Percentiles rank a stretch among this genome's conserved stretches.
Evolutionary conservation across 2,329 filamentous ascomycete species (phyloP).

Genomic region (Exutisphaerella laricina): DNA sequence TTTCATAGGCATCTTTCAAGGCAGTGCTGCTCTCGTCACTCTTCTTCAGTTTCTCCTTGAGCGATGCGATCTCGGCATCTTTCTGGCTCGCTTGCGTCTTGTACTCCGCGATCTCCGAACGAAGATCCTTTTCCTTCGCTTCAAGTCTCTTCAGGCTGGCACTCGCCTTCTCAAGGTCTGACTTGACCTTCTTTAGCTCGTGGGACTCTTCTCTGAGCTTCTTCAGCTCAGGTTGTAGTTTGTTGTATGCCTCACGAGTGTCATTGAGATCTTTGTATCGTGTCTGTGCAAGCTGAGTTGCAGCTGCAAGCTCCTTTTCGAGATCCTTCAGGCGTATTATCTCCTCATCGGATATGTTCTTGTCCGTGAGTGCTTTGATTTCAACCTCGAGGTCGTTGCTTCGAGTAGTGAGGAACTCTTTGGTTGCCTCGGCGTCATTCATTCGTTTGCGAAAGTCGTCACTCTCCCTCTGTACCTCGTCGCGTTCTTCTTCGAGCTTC

Average conservation of each 20-base stretch:
- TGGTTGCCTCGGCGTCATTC: slow-evolving; percentile 27
- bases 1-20: slow-evolving; percentile 72
- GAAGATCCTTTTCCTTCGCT: slow-evolving; percentile 73
- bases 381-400: slow-evolving; percentile 55
- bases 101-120: slow-evolving; percentile 63
- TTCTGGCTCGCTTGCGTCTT: slow-evolving; percentile 67
- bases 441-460: slow-evolving; percentile 18
- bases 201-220: slow-evolving; percentile 70
- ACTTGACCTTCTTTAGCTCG: slow-evolving; percentile 66
- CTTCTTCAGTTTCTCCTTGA: slow-evolving; percentile 72
- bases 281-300: slow-evolving; percentile 77
- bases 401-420: slow-evolving; percentile 21
- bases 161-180: slow-evolving; percentile 61
- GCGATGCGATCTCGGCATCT: slow-evolving; percentile 67
- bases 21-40: slow-evolving; percentile 67
- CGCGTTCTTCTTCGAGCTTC: slow-evolving; percentile 25
- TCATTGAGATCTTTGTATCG: slow-evolving; percentile 85
- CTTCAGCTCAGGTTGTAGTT: slow-evolving; percentile 79
- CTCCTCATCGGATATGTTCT: slow-evolving; percentile 48
- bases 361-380: slow-evolving; percentile 45
- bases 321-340: slow-evolving; percentile 50
- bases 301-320: slow-evolving; percentile 77
- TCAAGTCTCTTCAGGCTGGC: slow-evolving; percentile 70
- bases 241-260: slow-evolving; percentile 71
- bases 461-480: slow-evolving; percentile 23